A percentile compares a stretch with the other conserved stretches of the same genome.
These are phyloP conservation scores for Tetradesmus obliquus DNA, from an alignment of 139 green algal genomes.

Conservation along the genomic window DNA sequence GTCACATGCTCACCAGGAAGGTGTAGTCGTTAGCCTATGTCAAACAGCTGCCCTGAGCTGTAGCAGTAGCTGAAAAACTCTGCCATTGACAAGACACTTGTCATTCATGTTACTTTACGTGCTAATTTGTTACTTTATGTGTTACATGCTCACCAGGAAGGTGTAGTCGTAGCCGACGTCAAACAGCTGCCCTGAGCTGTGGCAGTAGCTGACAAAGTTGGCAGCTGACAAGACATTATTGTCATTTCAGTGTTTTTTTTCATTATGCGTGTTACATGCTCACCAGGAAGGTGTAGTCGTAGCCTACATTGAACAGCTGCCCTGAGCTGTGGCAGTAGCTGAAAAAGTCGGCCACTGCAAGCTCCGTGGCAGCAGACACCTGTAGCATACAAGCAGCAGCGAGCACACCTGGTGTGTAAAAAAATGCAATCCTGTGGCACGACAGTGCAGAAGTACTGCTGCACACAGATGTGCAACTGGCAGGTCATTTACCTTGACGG, in stretches of 20 bases:
- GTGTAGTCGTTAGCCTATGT: constrained; percentile 36
- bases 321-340: neutral
- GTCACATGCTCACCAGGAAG: constrained; percentile 16
- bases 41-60: constrained; percentile 1
- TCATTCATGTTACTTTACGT: too few relatives aligned
- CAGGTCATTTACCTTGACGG: too few relatives aligned
- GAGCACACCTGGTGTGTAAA: too few relatives aligned
- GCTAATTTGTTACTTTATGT: too few relatives aligned
- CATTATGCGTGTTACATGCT: too few relatives aligned
- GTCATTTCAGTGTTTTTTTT: too few relatives aligned
- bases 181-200: neutral
- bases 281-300: constrained; percentile 42
- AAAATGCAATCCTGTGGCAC: too few relatives aligned
- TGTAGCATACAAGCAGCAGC: neutral
- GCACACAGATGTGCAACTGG: too few relatives aligned
- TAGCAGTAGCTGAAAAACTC: too few relatives aligned
- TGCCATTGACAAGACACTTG: too few relatives aligned
- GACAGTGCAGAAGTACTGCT: too few relatives aligned
- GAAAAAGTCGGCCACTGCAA: constrained; percentile 17
- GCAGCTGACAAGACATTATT: too few relatives aligned
- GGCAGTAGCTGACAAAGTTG: neutral
- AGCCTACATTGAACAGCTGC: constrained; percentile 3
- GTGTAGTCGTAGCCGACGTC: constrained; percentile 36
- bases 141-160: constrained; percentile 12
- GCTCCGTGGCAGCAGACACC: neutral